Base-by-base conservation (phyloP, 495 filamentous ascomycete species). In the Neurospora tetrasperma region DNA sequence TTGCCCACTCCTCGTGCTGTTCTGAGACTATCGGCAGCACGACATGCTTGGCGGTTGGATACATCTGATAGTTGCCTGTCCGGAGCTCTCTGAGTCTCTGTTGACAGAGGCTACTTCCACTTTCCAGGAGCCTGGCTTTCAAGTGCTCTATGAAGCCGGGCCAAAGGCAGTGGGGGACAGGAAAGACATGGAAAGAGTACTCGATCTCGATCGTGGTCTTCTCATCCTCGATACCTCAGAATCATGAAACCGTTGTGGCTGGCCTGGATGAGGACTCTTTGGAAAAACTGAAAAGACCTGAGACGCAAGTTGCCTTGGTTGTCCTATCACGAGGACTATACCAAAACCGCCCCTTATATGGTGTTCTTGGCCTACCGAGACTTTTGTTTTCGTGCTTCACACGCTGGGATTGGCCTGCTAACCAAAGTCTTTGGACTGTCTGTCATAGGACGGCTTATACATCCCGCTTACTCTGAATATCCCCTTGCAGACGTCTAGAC, bases 261-360 rank as follows among this genome's bases (percentile, higher is more conserved):
- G 14, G 66, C 71, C 73, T 75, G 76, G 48, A 78, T 79, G 78
- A 79, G 75, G 77, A 78, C 72, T 75, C 74, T 73, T 68, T 66
- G 54, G 54, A 74, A 69, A 80, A 80, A 80, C 80, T 81, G 79
- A 81, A 80, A 81, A 82, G 79, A 82, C 77, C 80, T 82, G 80
- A 82, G 77, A 77, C 77, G 74, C 76, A 1, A 11, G 27, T 16
- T 62, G 27, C n/a, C 54, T 42, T 9, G 6, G 27, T 35, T 62
- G 54, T 62, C 54, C 27, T 62, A 62, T 62, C 54, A 62, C 54
- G 8, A 62, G 54, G 54, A 35, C 54, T 62, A 31, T 62, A 62
- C 54, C 54, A 27, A 62, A 7, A 16, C 54, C 7, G 31, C 23
- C 10, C 54, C 54, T 31, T 62, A 16, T 38, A 14, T 16, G 48